Conservation (phyloP, 208 protist species). For the Acanthamoeba triangularis region DNA sequence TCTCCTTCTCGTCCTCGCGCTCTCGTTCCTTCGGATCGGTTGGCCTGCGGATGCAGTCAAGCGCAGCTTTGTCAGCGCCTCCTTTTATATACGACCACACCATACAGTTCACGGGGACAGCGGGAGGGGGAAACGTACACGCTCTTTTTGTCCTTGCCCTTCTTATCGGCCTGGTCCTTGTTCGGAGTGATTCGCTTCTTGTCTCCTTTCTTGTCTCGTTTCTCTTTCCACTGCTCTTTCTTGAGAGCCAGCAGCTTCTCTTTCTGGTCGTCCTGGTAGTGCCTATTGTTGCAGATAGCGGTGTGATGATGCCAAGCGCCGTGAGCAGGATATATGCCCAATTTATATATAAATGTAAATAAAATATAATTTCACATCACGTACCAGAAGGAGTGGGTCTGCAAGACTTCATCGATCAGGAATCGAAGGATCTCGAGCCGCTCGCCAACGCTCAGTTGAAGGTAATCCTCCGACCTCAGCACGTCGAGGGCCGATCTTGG, state of each 20-base stretch:
- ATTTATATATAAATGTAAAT: too few relatives aligned
- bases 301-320: too few relatives aligned
- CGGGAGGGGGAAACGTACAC: neutral
- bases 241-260: neutral
- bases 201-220: neutral
- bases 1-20: neutral
- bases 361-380: too few relatives aligned
- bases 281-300: neutral
- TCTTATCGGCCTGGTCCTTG: neutral
- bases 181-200: neutral
- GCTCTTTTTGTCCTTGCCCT: neutral
- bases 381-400: neutral
- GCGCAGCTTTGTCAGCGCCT: neutral
- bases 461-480: neutral
- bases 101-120: neutral
- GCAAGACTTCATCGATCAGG: constrained; percentile 2
- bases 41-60: neutral
- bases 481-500: neutral
- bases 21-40: too few relatives aligned
- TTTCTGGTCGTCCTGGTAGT: neutral
- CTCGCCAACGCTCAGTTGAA: neutral
- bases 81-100: too few relatives aligned
- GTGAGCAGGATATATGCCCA: too few relatives aligned
- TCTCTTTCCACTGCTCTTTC: neutral
- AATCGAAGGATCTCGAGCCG: neutral